These are phyloP conservation scores for Gynochthodes officinalis DNA, from an alignment of 257 asterid genomes.

Conservation along the genomic window DNA sequence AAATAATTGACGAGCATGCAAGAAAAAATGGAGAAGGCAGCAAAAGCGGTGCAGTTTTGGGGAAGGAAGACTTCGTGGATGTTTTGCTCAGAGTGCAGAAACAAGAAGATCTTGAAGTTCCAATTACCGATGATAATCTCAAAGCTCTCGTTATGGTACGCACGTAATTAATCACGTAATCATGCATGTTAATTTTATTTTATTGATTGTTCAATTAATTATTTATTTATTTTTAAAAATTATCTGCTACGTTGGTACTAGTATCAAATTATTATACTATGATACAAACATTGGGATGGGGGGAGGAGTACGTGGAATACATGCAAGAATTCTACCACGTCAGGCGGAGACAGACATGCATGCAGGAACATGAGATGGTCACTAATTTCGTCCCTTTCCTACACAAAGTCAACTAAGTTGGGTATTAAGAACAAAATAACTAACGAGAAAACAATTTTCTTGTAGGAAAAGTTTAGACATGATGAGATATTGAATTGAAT, in stretches of 20 bases:
- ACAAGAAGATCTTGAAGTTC: slow-evolving; percentile 35
- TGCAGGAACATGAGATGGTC: background rate
- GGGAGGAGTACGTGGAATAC: no score
- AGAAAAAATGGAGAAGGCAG: background rate
- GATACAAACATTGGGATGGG: no score
- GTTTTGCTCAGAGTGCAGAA: slow-evolving; percentile 33
- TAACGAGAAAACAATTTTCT: no score
- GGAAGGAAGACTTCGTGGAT: slow-evolving; percentile 34
- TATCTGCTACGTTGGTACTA: no score
- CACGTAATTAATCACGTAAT: background rate
- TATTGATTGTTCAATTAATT: no score
- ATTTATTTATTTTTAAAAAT: no score
- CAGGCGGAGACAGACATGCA: background rate
- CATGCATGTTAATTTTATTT: background rate
- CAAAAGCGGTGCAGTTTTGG: background rate
- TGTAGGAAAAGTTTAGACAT: no score
- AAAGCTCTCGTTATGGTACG: slow-evolving; percentile 43
- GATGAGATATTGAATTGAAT: no score
- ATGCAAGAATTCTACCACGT: background rate
- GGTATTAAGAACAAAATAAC: no score
- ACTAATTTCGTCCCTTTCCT: background rate
- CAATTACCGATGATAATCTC: slow-evolving; percentile 37
- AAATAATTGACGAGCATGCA: slow-evolving; percentile 30
- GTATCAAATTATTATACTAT: no score
- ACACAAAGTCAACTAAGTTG: background rate